These are phyloP conservation scores for Trapa bicornis DNA, from an alignment of 345 rosid species.

Conservation along the genomic window DNA sequence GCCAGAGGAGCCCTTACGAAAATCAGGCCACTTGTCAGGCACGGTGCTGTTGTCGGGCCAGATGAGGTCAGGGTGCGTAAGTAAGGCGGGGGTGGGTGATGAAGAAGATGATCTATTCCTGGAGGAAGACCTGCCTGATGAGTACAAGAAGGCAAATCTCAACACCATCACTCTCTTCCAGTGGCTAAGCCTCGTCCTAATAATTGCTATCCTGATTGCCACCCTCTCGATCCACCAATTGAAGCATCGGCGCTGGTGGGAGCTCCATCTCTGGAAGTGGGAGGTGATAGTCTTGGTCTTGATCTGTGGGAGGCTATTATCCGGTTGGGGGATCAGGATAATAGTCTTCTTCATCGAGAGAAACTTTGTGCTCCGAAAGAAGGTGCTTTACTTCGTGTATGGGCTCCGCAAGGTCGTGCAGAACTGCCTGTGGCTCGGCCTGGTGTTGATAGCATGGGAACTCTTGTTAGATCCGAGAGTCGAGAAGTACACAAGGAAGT, in stretches of 20 bases:
- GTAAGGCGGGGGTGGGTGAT: slow-evolving; percentile 18
- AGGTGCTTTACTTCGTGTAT: slow-evolving; percentile 73
- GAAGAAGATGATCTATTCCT: slow-evolving; percentile 70
- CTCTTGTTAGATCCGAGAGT: slow-evolving; percentile 50
- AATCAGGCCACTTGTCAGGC: slow-evolving; percentile 24
- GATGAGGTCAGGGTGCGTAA: slow-evolving; percentile 35
- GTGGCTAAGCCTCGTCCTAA: slow-evolving; percentile 53
- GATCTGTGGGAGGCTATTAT: slow-evolving; percentile 72
- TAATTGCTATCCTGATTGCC: slow-evolving; percentile 35
- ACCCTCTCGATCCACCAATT: slow-evolving; percentile 30
- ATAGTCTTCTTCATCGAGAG: slow-evolving; percentile 69
- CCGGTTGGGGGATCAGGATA: slow-evolving; percentile 78
- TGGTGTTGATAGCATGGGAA: slow-evolving; percentile 66
- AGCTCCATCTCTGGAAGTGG: slow-evolving; percentile 85
- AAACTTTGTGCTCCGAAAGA: slow-evolving; percentile 58
- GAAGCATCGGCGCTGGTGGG: slow-evolving; percentile 25
- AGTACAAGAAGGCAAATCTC: slow-evolving; percentile 29
- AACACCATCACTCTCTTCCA: slow-evolving; percentile 38
- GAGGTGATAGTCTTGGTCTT: slow-evolving; percentile 57
- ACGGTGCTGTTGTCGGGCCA: slow-evolving; percentile 39
- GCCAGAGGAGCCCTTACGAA: slow-evolving; percentile 31
- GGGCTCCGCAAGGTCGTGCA: slow-evolving; percentile 71
- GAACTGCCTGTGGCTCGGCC: slow-evolving; percentile 73
- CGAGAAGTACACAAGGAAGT: slow-evolving; percentile 19
- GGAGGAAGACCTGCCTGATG: slow-evolving; percentile 64